Evolutionary conservation across 805 yeast species (phyloP), one percentile per base, ranked within the genome.

Genomic region (Teunomyces aglyptinius): DNA sequence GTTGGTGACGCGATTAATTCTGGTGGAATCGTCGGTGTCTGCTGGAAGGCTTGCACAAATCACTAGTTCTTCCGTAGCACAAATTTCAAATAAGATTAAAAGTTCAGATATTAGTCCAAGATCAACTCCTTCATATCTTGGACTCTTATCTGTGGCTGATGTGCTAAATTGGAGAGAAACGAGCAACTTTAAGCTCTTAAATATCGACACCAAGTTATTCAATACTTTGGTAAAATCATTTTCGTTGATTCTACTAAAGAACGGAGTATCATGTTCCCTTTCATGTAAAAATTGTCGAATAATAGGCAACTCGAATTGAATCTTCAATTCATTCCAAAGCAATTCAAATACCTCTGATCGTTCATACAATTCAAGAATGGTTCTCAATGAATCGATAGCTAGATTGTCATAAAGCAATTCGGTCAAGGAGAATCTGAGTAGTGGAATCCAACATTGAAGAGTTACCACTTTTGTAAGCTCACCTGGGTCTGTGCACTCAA

Each of bases 51-150:
- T 50, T 0, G 75, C 54, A 31, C 84, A 75, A 6, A 85, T 55
- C 4, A 69, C 55, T 45, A 76, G 75, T 51, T 85, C 91, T 61
- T 86, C 92, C 8, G 76, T 50, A 0, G 80, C 68, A 15, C 77
- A 64, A 47, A 84, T 70, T 47, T 77, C 67, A 44, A 80, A 71
- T n/a, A 85, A 58, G 22, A 58, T 44, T 27, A 68, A 64, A 18
- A 26, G 16, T 10, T 60, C 51, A 8, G 84, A 22, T 10, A 52
- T 52, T 4, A 81, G 24, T 1, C 57, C 49, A 12, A 71, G 54
- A 2, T 85, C 84, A 13, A 54, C 49, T 2, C 62, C 61, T 2
- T 74, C 70, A 54, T 79, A 75, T 4, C 68, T 55, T 1, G 63
- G 61, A 1, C 75, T 63, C 12, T 91, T 77, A 2, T 28, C 32